These are phyloP conservation scores for Melaleuca alternifolia DNA, from an alignment of 345 rosid genomes.

Conservation along the genomic window DNA sequence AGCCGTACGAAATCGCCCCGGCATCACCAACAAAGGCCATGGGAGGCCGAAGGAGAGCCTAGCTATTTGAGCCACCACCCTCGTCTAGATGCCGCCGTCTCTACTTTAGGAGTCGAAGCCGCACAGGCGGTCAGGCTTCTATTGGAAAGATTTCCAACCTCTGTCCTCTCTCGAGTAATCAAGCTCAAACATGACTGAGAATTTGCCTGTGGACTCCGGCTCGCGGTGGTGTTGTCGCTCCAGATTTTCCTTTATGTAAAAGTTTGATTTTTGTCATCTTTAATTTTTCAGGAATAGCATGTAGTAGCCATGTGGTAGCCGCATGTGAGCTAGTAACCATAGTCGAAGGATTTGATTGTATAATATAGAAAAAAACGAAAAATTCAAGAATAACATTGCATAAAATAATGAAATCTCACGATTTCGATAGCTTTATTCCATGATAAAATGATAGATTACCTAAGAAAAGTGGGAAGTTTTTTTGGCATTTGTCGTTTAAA, in stretches of 20 bases:
- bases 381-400: not conserved
- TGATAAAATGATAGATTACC: no score
- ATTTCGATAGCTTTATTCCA: not conserved
- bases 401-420: accelerated
- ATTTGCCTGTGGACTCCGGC: not conserved
- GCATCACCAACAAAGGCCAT: not conserved
- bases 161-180: not conserved
- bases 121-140: not conserved
- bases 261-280: not conserved
- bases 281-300: not conserved
- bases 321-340: not conserved
- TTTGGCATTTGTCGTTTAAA: not conserved
- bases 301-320: not conserved
- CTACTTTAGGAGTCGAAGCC: not conserved
- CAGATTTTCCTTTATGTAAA: not conserved
- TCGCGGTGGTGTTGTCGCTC: not conserved
- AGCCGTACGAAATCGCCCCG: not conserved
- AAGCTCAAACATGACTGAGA: not conserved
- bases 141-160: not conserved
- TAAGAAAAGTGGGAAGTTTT: not conserved
- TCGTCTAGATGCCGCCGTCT: not conserved
- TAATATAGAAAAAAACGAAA: no score
- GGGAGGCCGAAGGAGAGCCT: not conserved
- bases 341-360: no score
- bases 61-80: no score